These are phyloP conservation scores for Phytophthora cactorum DNA, from an alignment of 352 stramenopile genomes.

Conservation along the genomic window DNA sequence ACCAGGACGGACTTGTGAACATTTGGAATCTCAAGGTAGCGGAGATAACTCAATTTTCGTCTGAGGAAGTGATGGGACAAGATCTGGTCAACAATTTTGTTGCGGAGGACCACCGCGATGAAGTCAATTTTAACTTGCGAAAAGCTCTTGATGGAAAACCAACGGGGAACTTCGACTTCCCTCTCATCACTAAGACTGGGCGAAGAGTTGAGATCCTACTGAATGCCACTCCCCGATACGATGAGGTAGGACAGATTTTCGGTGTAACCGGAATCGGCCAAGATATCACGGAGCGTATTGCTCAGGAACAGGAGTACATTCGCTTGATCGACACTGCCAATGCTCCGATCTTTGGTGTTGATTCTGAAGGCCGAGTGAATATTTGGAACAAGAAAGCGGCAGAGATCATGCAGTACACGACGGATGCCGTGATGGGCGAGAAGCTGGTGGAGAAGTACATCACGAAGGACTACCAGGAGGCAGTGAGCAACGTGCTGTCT, in stretches of 20 bases:
- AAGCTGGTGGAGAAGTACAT: slow-evolving; percentile 43
- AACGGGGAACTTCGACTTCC: slow-evolving; percentile 76
- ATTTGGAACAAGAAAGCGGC: slow-evolving; percentile 67
- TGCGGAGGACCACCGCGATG: no score
- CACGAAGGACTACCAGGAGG: slow-evolving; percentile 24
- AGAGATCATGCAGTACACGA: slow-evolving; percentile 56
- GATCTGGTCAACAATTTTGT: no score
- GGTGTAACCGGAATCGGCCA: slow-evolving; percentile 50
- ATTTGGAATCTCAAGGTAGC: slow-evolving; percentile 54
- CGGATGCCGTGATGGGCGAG: slow-evolving; percentile 48
- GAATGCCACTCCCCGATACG: slow-evolving; percentile 66
- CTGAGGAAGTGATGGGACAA: slow-evolving; percentile 12
- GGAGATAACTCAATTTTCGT: slow-evolving; percentile 1
- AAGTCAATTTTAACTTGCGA: not conserved
- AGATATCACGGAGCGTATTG: slow-evolving; percentile 39
- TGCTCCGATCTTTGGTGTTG: slow-evolving; percentile 67
- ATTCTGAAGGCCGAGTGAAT: slow-evolving; percentile 55
- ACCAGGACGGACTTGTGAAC: slow-evolving; percentile 52
- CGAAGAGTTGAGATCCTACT: slow-evolving; percentile 51
- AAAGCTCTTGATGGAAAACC: not conserved
- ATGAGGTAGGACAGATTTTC: slow-evolving; percentile 61
- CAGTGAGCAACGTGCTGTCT: slow-evolving; percentile 19
- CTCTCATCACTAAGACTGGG: slow-evolving; percentile 50
- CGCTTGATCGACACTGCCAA: slow-evolving; percentile 73
- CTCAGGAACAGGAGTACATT: slow-evolving; percentile 67